These are phyloP conservation scores for Diacronema lutheri DNA, from an alignment of 78 protist genomes.

Conservation along the genomic window DNA sequence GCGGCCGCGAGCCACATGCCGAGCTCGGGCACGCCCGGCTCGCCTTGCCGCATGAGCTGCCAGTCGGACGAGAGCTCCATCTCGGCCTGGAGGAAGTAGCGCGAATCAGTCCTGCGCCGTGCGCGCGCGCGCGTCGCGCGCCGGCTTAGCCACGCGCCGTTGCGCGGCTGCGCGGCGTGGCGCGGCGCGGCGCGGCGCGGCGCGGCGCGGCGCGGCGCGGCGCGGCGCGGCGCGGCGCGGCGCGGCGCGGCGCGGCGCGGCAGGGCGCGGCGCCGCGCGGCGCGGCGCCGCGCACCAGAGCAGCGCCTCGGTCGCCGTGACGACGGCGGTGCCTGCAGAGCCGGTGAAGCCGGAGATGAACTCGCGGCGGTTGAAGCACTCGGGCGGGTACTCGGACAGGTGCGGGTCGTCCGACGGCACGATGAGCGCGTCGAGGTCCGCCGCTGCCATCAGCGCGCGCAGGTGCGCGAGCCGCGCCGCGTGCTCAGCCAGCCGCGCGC, in stretches of 20 bases:
- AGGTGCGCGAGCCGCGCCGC: neutral
- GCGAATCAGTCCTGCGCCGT: conserved; percentile 92
- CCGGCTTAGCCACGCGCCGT: too few species aligned
- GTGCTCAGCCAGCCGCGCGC: too few species aligned
- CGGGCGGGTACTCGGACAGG: conserved; percentile 70
- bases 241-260: neutral
- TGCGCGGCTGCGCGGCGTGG: too few species aligned
- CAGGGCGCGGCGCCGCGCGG: conserved; percentile 8
- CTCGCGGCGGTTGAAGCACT: conserved; percentile 58
- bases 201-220: too few species aligned
- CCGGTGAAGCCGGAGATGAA: conserved; percentile 84
- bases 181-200: too few species aligned
- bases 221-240: too few species aligned
- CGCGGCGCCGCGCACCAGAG: conserved; percentile 93
- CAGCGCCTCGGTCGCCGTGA: conserved; percentile 52
- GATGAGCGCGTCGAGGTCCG: neutral
- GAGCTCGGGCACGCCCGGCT: conserved; percentile 5
- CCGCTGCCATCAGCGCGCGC: neutral
- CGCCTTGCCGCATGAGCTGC: neutral
- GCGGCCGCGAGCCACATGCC: neutral
- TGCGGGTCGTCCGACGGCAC: conserved; percentile 11
- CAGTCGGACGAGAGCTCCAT: conserved; percentile 43
- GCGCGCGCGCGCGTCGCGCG: too few species aligned
- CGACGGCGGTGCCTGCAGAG: conserved; percentile 75
- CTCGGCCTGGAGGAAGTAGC: conserved; percentile 78